Evolutionary conservation across 1,284 basidiomycete genomes (phyloP), one percentile per base, ranked within the genome.

Genomic region (Mycena sp.): DNA sequence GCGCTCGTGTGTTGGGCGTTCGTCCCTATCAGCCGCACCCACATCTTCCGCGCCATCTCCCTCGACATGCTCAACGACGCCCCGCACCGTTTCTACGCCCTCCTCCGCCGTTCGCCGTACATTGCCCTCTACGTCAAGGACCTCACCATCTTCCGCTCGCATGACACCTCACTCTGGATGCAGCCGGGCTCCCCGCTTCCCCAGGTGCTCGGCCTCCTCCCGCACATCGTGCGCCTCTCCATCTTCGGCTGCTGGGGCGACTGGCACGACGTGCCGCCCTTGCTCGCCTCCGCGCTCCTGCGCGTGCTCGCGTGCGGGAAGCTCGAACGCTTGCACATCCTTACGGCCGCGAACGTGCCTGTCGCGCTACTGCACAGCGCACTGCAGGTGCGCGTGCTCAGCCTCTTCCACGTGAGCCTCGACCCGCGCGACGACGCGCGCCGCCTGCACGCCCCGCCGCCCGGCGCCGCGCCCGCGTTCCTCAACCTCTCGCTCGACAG

Each of bases 31-130:
- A 40, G 45, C 37, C 30, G 54, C 19, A 48, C 32, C 10, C 57
- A 48, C 43, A 37, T 67, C 19, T 67, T 67, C 57, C 61, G 53
- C 17, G 83, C 50, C 37, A 11, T 63, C 6, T 41, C 25, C 4
- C 35, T 63, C 44, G 29, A 49, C 37, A 64, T 64, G 56, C 44
- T 59, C n/a, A 41, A 29, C 57, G 44, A 50, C 45, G 43, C 48
- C 19, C 51, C 56, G 12, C 5, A 30, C 37, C 25, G 25, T 10
- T 23, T 58, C 6, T 35, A 48, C 21, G 25, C 26, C 21, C 37
- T 58, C 11, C 52, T 64, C 12, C 21, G 41, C 1, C 57, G 51
- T 1, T 41, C 32, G 10, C 62, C 62, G 0, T 23, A 50, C 7
- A 30, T 64, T 43, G 58, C 51, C 0, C 7, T 41, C 1, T 58